phyloP scores from a whole-genome alignment of 106 monocot genomes.

The Cymbidium sinense region DNA sequence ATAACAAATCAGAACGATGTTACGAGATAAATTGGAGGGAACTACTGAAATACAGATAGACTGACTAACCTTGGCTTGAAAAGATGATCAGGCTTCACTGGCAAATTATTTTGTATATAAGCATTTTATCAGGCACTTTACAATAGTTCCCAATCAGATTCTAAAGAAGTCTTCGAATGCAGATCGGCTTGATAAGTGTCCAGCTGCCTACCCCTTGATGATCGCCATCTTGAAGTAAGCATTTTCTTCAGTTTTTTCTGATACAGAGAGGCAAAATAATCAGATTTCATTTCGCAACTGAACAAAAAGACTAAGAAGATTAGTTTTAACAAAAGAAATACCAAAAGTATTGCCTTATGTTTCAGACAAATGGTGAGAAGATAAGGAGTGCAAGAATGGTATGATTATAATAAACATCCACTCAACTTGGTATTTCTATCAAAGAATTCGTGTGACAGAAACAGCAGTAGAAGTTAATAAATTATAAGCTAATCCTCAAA shows the following conservation, averaged over 20 bases:
- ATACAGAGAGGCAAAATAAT: not conserved
- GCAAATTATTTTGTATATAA: not conserved
- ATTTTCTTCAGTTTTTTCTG: slow-evolving; percentile 7
- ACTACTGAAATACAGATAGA: not conserved
- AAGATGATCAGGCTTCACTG: too few species aligned
- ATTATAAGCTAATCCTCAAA: not conserved
- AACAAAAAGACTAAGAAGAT: not conserved
- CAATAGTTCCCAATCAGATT: slow-evolving; percentile 4
- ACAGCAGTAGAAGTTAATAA: not conserved
- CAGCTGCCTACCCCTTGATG: not conserved
- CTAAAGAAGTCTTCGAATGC: not conserved
- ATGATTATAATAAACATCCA: not conserved
- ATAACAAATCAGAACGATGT: too few species aligned
- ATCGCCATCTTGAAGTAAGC: not conserved
- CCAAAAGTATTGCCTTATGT: not conserved
- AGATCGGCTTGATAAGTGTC: not conserved
- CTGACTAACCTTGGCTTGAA: not conserved
- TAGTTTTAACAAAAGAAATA: not conserved
- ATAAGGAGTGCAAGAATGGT: not conserved
- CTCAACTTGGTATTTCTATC: not conserved
- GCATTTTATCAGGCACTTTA: not conserved
- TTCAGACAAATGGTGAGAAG: not conserved
- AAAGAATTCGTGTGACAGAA: not conserved
- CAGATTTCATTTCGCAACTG: not conserved
- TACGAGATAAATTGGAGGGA: too few species aligned